Base-by-base conservation (phyloP, 1,139 yeast genomes). In the Schizosaccharomyces versatilis region DNA sequence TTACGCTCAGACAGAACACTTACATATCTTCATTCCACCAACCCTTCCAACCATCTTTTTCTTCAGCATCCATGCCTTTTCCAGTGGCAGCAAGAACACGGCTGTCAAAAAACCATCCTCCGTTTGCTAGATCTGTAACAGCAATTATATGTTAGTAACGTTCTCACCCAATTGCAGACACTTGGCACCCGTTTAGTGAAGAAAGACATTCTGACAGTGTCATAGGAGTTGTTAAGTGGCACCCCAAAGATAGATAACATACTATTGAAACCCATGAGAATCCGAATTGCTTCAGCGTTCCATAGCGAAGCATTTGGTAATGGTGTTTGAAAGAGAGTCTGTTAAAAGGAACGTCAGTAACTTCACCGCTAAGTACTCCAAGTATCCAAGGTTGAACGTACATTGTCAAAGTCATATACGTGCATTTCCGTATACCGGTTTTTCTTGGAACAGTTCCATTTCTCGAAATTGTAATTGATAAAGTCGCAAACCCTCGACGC, bases 11-110 rank as follows among this genome's bases (percentile, higher is more conserved):
- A 12, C 6, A 12, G 14, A 39, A 39, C 14, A 44, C 48, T n/a
- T 44, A 44, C 49, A 49, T 17, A 10, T 36, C 38, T 49, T 49
- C 52, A 49, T 49, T 49, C 52, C 52, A 49, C 42, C 42, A 39
- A n/a, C 52, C 52, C 6, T 36, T 39, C 52, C 52, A 49, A 17
- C 39, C 52, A 14, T 39, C 17, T 7, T 49, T 49, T 14, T 49
- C 52, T 24, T 49, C 52, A 9, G 36, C 24, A 10, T 49, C 52
- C 14, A 39, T 32, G n/a, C 52, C 52, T 36, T 36, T 39, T 10
- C 52, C 52, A 17, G 52, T 49, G 7, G 52, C 39, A 2, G 52
- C 52, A 6, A 49, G 38, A 12, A 49, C 42, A 9, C 41, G 52
- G 12, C 39, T 38, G 38, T 49, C 52, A 49, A 38, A 39, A 15